A percentile compares a stretch with the other conserved stretches of the same genome.
phyloP scores from a whole-genome alignment of 441 rosid genomes.

The Melastoma candidum region DNA sequence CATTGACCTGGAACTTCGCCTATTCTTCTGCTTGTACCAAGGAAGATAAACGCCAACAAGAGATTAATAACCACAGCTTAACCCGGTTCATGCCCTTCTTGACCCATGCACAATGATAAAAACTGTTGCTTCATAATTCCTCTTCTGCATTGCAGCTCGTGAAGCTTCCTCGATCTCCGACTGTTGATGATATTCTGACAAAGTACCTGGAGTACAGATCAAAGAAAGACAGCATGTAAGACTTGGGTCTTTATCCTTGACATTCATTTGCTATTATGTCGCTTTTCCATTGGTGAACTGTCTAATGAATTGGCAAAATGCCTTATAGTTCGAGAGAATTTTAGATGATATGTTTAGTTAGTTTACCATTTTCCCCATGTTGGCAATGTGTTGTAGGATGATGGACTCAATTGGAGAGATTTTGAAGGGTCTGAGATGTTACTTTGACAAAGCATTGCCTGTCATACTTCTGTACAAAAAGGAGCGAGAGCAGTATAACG shows the following conservation, averaged over 20 bases:
- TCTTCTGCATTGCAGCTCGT: slow-evolving; percentile 50
- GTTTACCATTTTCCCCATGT: background rate
- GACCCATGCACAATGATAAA: slow-evolving; percentile 1
- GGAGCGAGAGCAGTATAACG: slow-evolving; percentile 77
- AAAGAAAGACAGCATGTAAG: slow-evolving; percentile 89
- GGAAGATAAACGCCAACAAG: no score
- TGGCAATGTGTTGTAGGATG: slow-evolving; percentile 35
- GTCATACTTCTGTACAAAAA: slow-evolving; percentile 73
- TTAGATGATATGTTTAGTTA: no score
- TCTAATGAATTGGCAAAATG: no score
- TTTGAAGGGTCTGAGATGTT: slow-evolving; percentile 76
- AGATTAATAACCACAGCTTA: no score
- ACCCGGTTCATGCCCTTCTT: background rate
- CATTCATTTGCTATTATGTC: no score
- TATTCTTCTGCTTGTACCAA: no score
- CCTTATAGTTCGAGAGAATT: no score
- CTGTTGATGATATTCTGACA: slow-evolving; percentile 73
- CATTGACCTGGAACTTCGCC: no score
- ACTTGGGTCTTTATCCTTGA: background rate
- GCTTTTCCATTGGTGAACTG: no score
- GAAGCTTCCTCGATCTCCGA: slow-evolving; percentile 89
- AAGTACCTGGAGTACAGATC: slow-evolving; percentile 76
- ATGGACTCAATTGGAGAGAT: slow-evolving; percentile 78
- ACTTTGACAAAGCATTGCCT: slow-evolving; percentile 89
- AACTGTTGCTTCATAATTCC: slow-evolving; percentile 6